Base-by-base conservation (phyloP, 1,284 basidiomycete species). In the Ceratobasidium sp. region DNA sequence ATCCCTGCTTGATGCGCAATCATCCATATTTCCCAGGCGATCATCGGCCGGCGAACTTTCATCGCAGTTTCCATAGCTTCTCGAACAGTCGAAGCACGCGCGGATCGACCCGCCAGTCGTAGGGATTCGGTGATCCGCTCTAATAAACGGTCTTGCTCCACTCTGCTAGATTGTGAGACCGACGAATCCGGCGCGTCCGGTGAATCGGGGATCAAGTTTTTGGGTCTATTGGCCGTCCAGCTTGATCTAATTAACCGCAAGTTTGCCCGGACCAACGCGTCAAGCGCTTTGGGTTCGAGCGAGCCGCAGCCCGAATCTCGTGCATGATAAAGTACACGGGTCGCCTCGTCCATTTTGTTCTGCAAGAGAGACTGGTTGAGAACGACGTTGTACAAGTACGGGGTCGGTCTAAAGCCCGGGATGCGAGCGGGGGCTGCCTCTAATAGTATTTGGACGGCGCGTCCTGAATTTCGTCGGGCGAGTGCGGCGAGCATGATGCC, bases 21-120 rank as follows among this genome's bases (percentile, higher is more conserved):
- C 56, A 72, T 72, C 47, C 69, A 47, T 36, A 72, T 72, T 5
- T 60, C 45, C 69, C 69, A 72, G 7, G 69, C 69, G 9, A 19
- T 60, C 4, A 8, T 47, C 54, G 69, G 56, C 17, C 31, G 54
- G 22, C 47, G 41, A 8, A 72, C 24, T 31, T 19, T 2, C 11
- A 72, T 57, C 11, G 69, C 69, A 5, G 47, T 50, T 27, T 62
- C 3, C 17, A 72, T 72, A 14, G 69, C 69, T 14, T 9, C 1
- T 27, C 69, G 69, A 19, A 60, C 31, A 2, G 69, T 72, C 9
- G 44, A 44, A 8, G 56, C 14, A 7, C 33, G 11, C 3, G 57
- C 69, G 27, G 59, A 47, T 15, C 48, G 69, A 24, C 56, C 54
- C 19, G 56, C 29, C 17, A 60, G 3, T 8, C 50, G n/a, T 1